phyloP scores from a whole-genome alignment of 495 filamentous ascomycete genomes.

The Hypoxylon fuscum region DNA sequence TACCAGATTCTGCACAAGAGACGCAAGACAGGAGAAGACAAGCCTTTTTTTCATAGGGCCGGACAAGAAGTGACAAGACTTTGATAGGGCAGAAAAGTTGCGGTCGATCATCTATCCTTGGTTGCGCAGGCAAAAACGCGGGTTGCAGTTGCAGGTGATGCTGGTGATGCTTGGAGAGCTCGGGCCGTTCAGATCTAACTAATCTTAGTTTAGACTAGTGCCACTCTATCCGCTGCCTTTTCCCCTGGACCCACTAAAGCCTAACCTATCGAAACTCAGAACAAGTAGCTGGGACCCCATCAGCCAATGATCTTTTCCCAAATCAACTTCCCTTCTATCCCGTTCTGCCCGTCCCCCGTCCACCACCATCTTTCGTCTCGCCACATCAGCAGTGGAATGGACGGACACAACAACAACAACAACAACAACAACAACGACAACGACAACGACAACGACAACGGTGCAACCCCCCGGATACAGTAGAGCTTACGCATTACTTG shows the following conservation, averaged over 20 bases:
- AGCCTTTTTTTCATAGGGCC: slow-evolving; percentile 35
- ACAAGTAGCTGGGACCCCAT: slow-evolving; percentile 3
- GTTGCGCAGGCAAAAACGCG: no score
- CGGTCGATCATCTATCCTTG: slow-evolving; percentile 15
- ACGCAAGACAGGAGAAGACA: slow-evolving; percentile 6
- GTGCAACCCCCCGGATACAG: neutral
- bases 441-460: neutral
- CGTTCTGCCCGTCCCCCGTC: no score
- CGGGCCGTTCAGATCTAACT: slow-evolving; percentile 32
- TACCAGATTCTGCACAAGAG: slow-evolving; percentile 9
- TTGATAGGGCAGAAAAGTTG: slow-evolving; percentile 24
- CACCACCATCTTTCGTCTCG: slow-evolving; percentile 7
- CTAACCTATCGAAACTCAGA: slow-evolving; percentile 27
- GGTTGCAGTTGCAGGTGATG: no score
- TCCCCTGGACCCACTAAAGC: slow-evolving; percentile 9
- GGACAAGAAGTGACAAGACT: neutral
- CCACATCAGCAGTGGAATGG: slow-evolving; percentile 13
- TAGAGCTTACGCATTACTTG: slow-evolving; percentile 2
- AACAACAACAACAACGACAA: neutral
- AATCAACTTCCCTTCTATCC: slow-evolving; percentile 28
- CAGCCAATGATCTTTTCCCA: slow-evolving; percentile 21
- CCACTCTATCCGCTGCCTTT: neutral
- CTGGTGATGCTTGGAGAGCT: slow-evolving; percentile 5
- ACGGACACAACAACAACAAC: slow-evolving; percentile 11
- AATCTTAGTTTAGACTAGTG: slow-evolving; percentile 12